Percentiles rank a stretch among this genome's conserved stretches.
phyloP scores from a whole-genome alignment of 2,329 filamentous ascomycete species.

The Stachybotrys echinatus region DNA sequence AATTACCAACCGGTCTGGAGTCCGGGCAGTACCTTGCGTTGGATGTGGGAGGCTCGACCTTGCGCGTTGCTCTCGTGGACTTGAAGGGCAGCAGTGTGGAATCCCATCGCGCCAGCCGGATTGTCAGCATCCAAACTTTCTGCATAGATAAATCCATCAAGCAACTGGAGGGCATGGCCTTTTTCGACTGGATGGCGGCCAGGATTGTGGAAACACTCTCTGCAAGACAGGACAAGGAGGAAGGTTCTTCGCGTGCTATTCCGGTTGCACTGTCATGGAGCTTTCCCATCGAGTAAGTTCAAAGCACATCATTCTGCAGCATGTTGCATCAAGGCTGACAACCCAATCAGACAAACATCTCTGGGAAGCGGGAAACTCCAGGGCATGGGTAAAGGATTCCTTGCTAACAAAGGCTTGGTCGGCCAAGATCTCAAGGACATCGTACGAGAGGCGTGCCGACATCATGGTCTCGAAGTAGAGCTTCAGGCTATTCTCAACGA shows the following conservation, averaged over 20 bases:
- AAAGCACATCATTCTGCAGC: neutral
- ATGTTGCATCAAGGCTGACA: slow-evolving; percentile 14
- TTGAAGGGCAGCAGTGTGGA: slow-evolving; percentile 40
- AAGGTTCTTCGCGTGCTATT: slow-evolving; percentile 37
- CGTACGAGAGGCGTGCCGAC: slow-evolving; percentile 48
- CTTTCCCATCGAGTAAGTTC: slow-evolving; percentile 61
- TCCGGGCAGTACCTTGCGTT: slow-evolving; percentile 55
- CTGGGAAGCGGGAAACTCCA: slow-evolving; percentile 53
- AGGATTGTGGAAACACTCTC: slow-evolving; percentile 53
- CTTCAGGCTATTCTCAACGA: slow-evolving; percentile 62
- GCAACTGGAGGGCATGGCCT: slow-evolving; percentile 49
- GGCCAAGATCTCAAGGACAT: slow-evolving; percentile 57
- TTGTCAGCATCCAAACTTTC: slow-evolving; percentile 50
- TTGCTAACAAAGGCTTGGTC: slow-evolving; percentile 50
- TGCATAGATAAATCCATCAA: slow-evolving; percentile 52
- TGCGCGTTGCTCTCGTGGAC: slow-evolving; percentile 60
- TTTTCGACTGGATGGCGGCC: slow-evolving; percentile 65
- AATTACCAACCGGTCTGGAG: slow-evolving; percentile 56
- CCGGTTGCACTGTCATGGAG: slow-evolving; percentile 63
- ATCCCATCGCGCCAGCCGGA: slow-evolving; percentile 37
- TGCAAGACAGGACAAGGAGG: slow-evolving; percentile 31
- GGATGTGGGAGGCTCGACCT: slow-evolving; percentile 65
- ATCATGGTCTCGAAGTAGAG: slow-evolving; percentile 46
- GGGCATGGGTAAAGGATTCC: slow-evolving; percentile 62
- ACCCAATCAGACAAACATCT: slow-evolving; percentile 54